Base-by-base conservation (phyloP, 129 eudicot genomes). In the Escallonia herrerae region DNA sequence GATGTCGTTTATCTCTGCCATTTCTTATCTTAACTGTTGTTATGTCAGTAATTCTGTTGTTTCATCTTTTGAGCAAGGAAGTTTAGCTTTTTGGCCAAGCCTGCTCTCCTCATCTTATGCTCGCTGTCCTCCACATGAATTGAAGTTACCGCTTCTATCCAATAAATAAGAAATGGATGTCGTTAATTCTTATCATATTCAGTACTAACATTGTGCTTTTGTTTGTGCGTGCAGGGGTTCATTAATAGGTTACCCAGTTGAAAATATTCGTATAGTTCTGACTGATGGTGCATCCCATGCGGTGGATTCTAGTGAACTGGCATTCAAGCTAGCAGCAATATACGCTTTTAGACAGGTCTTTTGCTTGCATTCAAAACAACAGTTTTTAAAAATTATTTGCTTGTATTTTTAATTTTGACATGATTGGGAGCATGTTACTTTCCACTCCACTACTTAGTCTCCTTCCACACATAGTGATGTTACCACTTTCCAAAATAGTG, bases 271-370 rank as follows among this genome's bases (percentile, higher is more conserved):
- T 39, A 72, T 94, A 43, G 89, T 78, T 56, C 71, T 94, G 69
- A 94, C 91, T 6, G 99, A 94, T 71, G 99, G 99, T 50, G 84
- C 89, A 60, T 71, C 99, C 53, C 99, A 94, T 79, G 77, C 93
- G 49, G 99, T 94, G 77, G 99, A 94, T 86, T 94, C 99, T 49
- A 94, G 97, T 86, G 99, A 94, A 79, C 99, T 94, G 63, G 99
- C 99, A 69, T 94, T 94, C 75, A 94, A 89, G 76, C 72, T 94
- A 67, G 99, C 99, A 69, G 67, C 99, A 46, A 89, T 94, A 42
- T 94, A 94, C 79, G 99, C 99, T 33, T 94, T 94, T 72, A 84
- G 99, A 89, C 93, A 94, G 97, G 99, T 91, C 7, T 40, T 63
- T 58, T 22, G 33, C 56, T 72, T 62, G 55, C 58, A 54, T 67